phyloP scores from a whole-genome alignment of 768 basidiomycete species.

The Auricularia auricula-judae region DNA sequence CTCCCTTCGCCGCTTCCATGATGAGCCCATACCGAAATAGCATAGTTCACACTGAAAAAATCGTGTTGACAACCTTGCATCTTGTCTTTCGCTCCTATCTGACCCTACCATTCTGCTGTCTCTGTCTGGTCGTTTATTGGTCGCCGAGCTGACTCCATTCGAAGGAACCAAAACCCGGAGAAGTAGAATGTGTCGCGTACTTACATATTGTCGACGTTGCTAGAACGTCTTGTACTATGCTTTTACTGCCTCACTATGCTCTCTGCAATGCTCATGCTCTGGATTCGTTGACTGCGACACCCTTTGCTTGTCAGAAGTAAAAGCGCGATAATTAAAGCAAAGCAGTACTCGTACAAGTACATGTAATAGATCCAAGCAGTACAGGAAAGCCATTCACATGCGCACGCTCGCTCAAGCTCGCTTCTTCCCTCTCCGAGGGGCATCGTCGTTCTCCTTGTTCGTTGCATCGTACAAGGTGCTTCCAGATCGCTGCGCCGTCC shows the following conservation, averaged over 20 bases:
- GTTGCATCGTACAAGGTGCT: conserved; percentile 28
- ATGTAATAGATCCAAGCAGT: background rate
- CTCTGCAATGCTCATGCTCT: background rate
- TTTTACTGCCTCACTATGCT: background rate
- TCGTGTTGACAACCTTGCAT: conserved; percentile 77
- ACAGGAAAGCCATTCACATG: background rate
- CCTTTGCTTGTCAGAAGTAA: background rate
- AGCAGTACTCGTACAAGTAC: background rate
- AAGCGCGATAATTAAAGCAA: background rate
- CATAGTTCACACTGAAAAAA: conserved; percentile 96
- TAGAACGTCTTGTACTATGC: background rate
- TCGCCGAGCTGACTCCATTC: conserved; percentile 4
- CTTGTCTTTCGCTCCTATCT: conserved; percentile 99
- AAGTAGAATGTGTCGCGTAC: conserved; percentile 29
- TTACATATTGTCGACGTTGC: background rate
- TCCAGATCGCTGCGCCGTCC: conserved; percentile 56
- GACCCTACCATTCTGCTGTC: conserved; percentile 27
- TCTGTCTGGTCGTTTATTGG: background rate
- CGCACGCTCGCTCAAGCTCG: background rate
- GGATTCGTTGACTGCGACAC: no score
- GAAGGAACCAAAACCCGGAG: conserved; percentile 57
- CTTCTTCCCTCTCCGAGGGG: background rate
- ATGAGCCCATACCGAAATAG: conserved; percentile 26
- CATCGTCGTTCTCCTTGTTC: conserved; percentile 6
- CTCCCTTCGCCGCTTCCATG: conserved; percentile 1